Percentiles rank a stretch among this genome's conserved stretches.
Conservation (phyloP, 768 basidiomycete genomes). For the Russula sp. region DNA sequence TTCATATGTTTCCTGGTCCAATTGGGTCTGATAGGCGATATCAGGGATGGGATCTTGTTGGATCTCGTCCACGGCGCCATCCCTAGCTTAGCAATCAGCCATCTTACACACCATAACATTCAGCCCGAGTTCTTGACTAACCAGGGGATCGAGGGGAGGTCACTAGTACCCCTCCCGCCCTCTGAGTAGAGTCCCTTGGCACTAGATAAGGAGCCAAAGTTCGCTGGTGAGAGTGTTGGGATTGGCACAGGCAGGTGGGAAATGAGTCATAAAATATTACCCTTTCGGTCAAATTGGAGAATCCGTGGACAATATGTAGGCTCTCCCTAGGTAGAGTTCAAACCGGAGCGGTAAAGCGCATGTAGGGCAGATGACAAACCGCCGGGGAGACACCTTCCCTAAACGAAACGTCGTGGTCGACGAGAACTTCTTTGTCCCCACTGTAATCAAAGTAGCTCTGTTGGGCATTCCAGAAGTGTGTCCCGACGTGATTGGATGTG, state of each 20-base stretch:
- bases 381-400: constrained; percentile 52
- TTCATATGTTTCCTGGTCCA: constrained; percentile 37
- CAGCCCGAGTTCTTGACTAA: constrained; percentile 1
- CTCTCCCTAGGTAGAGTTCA: constrained; percentile 39
- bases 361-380: constrained; percentile 39
- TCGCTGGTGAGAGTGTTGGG: constrained; percentile 42
- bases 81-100: constrained; percentile 40
- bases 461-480: constrained; percentile 83
- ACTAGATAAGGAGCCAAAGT: constrained; percentile 59
- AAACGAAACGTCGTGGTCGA: constrained; percentile 62
- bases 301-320: constrained; percentile 58
- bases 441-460: constrained; percentile 59
- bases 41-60: constrained; percentile 51
- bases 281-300: constrained; percentile 65
- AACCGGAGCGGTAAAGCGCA: constrained; percentile 19
- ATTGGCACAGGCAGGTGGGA: background rate
- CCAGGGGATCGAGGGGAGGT: constrained; percentile 13
- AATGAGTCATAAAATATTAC: constrained; percentile 37
- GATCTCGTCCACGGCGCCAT: constrained; percentile 48
- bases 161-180: constrained; percentile 31
- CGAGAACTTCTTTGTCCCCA: constrained; percentile 38
- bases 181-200: constrained; percentile 42
- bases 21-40: constrained; percentile 53
- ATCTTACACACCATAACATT: background rate
- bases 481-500: constrained; percentile 63